Percentiles rank a stretch among this genome's conserved stretches.
These are phyloP conservation scores for Metarhizium sp. DNA, from an alignment of 2,329 filamentous ascomycete species.

Conservation along the genomic window DNA sequence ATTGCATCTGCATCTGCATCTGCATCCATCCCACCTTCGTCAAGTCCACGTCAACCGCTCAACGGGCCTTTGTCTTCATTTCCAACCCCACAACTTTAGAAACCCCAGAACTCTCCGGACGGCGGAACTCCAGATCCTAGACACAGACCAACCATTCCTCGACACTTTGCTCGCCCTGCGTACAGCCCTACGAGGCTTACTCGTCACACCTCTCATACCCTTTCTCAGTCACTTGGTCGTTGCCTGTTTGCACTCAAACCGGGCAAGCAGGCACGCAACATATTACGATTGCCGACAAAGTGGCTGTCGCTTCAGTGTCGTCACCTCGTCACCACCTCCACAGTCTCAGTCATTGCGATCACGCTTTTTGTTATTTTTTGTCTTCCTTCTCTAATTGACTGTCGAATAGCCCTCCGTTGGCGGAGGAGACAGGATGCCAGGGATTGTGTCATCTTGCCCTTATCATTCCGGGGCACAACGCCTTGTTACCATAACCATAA, in stretches of 20 bases:
- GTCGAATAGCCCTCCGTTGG: background rate
- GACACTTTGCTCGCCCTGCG: background rate
- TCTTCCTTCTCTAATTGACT: background rate
- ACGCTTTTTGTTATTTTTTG: background rate
- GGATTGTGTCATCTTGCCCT: conserved; percentile 2
- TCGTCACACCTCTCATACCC: conserved; percentile 4
- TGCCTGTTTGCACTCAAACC: background rate
- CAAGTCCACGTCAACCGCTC: background rate
- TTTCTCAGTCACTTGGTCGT: background rate
- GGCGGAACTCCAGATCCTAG: background rate
- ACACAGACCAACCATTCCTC: background rate
- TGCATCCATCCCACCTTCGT: background rate
- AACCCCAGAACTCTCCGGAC: background rate
- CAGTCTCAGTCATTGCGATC: background rate
- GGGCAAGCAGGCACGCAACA: conserved; percentile 2
- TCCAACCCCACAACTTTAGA: background rate
- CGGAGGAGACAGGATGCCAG: background rate
- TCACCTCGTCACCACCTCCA: background rate
- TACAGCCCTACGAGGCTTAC: conserved; percentile 8
- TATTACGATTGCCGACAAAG: conserved; percentile 3
- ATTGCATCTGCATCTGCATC: background rate
- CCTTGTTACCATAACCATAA: background rate
- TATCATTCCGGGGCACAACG: background rate
- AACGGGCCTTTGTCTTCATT: no score
- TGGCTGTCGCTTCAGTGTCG: background rate